Conservation (phyloP, 2,329 filamentous ascomycete species). For the Paraphaeosphaeria sporulosa region DNA sequence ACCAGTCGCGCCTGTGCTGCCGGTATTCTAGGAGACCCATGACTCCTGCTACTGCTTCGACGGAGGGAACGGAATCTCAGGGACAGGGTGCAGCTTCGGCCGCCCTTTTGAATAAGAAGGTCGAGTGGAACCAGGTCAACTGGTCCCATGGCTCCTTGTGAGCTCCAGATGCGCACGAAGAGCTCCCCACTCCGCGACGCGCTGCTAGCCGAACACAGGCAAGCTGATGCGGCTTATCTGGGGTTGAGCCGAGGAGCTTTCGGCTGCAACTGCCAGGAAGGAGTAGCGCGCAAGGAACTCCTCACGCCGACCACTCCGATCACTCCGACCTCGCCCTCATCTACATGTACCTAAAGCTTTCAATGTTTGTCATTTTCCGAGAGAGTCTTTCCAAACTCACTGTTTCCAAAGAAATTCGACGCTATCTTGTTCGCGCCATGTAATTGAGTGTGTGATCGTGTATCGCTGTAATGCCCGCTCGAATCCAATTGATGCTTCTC, state of each 20-base stretch:
- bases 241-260: constrained; percentile 20
- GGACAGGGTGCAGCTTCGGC: constrained; percentile 1
- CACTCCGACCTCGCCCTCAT: background rate
- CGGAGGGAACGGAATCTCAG: background rate
- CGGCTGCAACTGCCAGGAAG: constrained; percentile 28
- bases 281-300: background rate
- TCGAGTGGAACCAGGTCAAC: constrained; percentile 17
- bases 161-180: constrained; percentile 1
- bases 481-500: no score
- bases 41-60: constrained; percentile 36
- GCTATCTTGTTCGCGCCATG: no score
- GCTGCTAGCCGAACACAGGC: constrained; percentile 1
- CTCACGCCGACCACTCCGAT: background rate
- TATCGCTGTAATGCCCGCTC: no score
- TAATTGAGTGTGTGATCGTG: no score
- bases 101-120: constrained; percentile 9
- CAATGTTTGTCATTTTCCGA: background rate
- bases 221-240: constrained; percentile 16
- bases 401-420: no score
- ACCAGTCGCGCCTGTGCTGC: constrained; percentile 77
- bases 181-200: background rate
- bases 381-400: no score
- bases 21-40: constrained; percentile 70
- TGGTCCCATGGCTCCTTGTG: constrained; percentile 15
- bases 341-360: background rate